Base-by-base conservation (phyloP, 495 filamentous ascomycete genomes). In the Immersiella caudata region DNA sequence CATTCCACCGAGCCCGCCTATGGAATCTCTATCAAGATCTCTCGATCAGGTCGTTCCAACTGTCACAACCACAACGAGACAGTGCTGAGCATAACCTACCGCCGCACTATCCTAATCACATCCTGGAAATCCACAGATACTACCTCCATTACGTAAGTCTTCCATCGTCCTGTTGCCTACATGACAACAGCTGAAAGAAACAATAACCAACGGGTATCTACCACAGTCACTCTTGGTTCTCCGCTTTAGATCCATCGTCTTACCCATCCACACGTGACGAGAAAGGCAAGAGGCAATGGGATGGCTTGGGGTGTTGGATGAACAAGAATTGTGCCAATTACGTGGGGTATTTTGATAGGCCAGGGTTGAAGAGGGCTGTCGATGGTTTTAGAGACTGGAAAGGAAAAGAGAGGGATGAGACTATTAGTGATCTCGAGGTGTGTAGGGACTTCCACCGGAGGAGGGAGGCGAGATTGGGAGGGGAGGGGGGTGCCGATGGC, bases 271-370 rank as follows among this genome's bases (percentile, higher is more conserved):
- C 56, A 59, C 56, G 56, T 33, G 56, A 59, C 16, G 56, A 59
- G 33, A 59, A 6, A 33, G 56, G 56, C 24, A 33, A 33, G 24
- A 59, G 56, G 56, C 56, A 59, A 59, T 59, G 56, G 56, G 56
- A 59, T 59, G 56, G 56, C 56, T 59, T 59, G 56, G 56, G 56
- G 26, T 59, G 56, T 33, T 59, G 56, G 56, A 33, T 29, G 56
- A 59, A 59, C 56, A 59, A 59, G 56, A 59, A 59, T 59, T 59
- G 56, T 59, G 56, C 25, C 56, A 59, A 59, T 59, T 59, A 59
- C 25, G 56, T 59, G 3, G 56, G 56, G 56, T 59, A 59, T 33
- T 59, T 59, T 5, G 56, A 59, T 18, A 59, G 24, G 56, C 56
- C 56, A 25, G 56, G 56, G 26, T 59, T 59, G 56, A 59, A 59